phyloP scores from a whole-genome alignment of 768 basidiomycete genomes.

The Russula dissimulans region DNA sequence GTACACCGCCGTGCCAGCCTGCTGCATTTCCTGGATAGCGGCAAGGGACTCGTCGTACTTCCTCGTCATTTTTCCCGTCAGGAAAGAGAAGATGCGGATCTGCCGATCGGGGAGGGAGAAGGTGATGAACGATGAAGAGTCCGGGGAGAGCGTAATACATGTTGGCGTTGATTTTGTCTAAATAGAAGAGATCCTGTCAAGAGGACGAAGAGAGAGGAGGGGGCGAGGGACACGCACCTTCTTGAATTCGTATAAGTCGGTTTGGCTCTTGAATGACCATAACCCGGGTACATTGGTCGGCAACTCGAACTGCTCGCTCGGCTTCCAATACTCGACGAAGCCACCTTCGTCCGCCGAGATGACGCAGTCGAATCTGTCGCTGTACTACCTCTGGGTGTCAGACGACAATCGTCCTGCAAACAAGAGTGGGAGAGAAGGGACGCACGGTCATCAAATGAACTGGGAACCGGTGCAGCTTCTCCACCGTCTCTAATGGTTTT shows the following conservation, averaged over 20 bases:
- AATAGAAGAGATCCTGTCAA: not conserved
- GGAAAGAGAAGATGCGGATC: constrained; percentile 88
- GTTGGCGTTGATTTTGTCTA: constrained; percentile 90
- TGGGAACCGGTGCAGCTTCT: constrained; percentile 74
- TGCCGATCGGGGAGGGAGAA: constrained; percentile 92
- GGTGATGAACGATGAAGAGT: constrained; percentile 82
- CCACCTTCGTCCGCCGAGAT: constrained; percentile 92
- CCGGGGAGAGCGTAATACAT: constrained; percentile 85
- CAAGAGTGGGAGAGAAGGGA: not conserved
- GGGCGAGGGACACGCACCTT: constrained; percentile 46
- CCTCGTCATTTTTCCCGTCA: constrained; percentile 79
- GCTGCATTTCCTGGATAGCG: constrained; percentile 98
- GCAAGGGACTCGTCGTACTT: constrained; percentile 92
- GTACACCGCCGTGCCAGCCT: constrained; percentile 88
- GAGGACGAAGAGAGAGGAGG: not conserved
- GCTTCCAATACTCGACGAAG: constrained; percentile 95
- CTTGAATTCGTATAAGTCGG: constrained; percentile 96
- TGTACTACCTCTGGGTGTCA: constrained; percentile 50
- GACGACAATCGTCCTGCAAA: not conserved
- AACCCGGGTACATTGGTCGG: constrained; percentile 70
- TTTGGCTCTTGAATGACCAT: constrained; percentile 87
- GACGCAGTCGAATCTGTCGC: constrained; percentile 81
- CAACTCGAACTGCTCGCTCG: constrained; percentile 75
- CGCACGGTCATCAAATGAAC: constrained; percentile 80
- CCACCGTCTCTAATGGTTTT: constrained; percentile 64